Conservation (phyloP, 2,329 filamentous ascomycete species). For the Esteya vermicola region DNA sequence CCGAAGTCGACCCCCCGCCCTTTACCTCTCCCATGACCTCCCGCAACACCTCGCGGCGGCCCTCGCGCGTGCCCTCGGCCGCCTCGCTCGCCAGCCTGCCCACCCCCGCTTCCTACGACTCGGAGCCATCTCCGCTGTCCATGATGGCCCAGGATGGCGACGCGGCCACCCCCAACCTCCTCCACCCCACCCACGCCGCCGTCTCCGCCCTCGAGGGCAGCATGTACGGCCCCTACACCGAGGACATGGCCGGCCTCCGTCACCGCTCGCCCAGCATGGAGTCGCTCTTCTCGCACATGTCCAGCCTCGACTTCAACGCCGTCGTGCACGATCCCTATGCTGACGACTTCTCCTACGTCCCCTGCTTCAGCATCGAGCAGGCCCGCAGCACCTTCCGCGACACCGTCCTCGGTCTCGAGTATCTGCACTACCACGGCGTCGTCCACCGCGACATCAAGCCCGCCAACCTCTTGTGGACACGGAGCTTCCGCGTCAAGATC, state of each 20-base stretch:
- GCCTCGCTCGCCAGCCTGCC: conserved; percentile 23
- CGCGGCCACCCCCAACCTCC: conserved; percentile 15
- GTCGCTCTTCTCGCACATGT: conserved; percentile 59
- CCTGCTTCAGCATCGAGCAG: conserved; percentile 76
- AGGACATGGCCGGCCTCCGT: conserved; percentile 38
- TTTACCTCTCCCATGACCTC: conserved; percentile 19
- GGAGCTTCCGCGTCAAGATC: conserved; percentile 81
- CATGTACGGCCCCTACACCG: conserved; percentile 58
- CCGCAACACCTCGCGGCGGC: conserved; percentile 24
- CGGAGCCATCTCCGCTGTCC: conserved; percentile 16
- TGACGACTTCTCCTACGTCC: conserved; percentile 86
- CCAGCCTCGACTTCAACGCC: conserved; percentile 44
- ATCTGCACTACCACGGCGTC: conserved; percentile 77
- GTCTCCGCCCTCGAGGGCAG: conserved; percentile 54
- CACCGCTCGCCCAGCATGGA: conserved; percentile 69
- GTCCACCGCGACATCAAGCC: conserved; percentile 79
- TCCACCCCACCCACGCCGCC: conserved; percentile 20
- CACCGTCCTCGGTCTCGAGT: conserved; percentile 84
- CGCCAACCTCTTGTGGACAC: conserved; percentile 81
- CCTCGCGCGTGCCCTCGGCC: conserved; percentile 32
- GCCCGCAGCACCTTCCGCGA: conserved; percentile 80
- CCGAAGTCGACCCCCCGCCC: background rate
- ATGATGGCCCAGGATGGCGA: conserved; percentile 12
- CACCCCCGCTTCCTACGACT: conserved; percentile 19
- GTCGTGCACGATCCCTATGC: conserved; percentile 53